These are phyloP conservation scores for Serendipita sp. DNA, from an alignment of 768 basidiomycete species.

Conservation along the genomic window DNA sequence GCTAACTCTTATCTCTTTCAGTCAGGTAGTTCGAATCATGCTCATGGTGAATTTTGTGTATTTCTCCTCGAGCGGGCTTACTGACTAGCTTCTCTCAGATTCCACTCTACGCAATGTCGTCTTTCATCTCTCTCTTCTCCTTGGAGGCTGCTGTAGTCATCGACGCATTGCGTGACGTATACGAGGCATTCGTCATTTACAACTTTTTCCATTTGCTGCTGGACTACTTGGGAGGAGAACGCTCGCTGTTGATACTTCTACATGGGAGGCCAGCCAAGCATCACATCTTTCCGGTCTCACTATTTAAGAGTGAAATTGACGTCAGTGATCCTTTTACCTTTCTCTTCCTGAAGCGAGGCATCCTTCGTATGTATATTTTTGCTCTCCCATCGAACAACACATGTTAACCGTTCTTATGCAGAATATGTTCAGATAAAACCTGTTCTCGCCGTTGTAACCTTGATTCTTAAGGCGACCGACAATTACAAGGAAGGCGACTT, in stretches of 20 bases:
- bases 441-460: constrained; percentile 62
- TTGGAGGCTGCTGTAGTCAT: constrained; percentile 92
- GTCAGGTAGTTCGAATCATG: constrained; percentile 92
- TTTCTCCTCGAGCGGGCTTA: neutral
- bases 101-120: constrained; percentile 80
- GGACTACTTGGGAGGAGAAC: constrained; percentile 80
- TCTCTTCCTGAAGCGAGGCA: constrained; percentile 85
- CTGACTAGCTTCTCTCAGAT: constrained; percentile 17
- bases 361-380: constrained; percentile 51
- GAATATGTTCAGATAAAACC: constrained; percentile 98
- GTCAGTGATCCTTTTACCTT: constrained; percentile 91
- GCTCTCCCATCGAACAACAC: neutral
- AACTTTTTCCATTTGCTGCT: constrained; percentile 76
- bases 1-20: constrained; percentile 16
- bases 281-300: constrained; percentile 69
- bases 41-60: constrained; percentile 46
- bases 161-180: constrained; percentile 85
- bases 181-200: constrained; percentile 94
- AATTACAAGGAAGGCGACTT: constrained; percentile 86
- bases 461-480: constrained; percentile 72
- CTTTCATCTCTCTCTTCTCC: constrained; percentile 84
- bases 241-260: constrained; percentile 78
- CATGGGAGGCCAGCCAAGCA: constrained; percentile 82
- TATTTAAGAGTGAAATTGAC: constrained; percentile 79
- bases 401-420: constrained; percentile 18